Base-by-base conservation (phyloP, 1,139 yeast genomes). In the Candida dubliniensis region DNA sequence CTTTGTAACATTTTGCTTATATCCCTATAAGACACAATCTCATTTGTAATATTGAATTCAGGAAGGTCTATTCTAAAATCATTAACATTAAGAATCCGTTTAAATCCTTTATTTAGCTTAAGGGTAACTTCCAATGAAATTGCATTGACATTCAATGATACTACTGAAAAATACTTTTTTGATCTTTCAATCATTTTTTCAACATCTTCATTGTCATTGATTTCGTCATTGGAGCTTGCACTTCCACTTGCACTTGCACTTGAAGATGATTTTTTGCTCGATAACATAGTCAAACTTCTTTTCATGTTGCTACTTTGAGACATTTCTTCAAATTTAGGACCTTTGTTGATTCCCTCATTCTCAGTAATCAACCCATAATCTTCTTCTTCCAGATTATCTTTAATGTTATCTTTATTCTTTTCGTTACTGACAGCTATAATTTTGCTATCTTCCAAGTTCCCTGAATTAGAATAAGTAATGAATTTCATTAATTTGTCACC, bases 181-280 rank as follows among this genome's bases (percentile, higher is more conserved):
- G 90, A 81, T 47, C 91, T 64, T 27, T 66, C 62, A 4, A 83
- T 62, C 89, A 84, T 84, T 45, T 74, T 73, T 34, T 74, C 74
- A 23, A 80, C 60, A 35, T 76, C 77, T 13, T 63, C 68, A 33
- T 56, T 50, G 10, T 50, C 51, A 15, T 39, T 48, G n/a, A n/a
- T 30, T 11, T 34, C 31, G 18, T 26, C 13, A 31, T 27, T 26
- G 6, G 25, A 33, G 33, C 18, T 35, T 7, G 34, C 35, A 13
- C 30, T 33, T 10, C n/a, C n/a, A n/a, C n/a, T n/a, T n/a, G n/a
- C n/a, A n/a, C 18, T 35, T 7, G 34, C 35, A 13, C 30, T 33
- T 10, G 27, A 36, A 26, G 31, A 8, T 4, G 39, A 32, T 26
- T 37, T 42, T 10, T 43, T 40, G 14, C 37, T 39, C 25, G 52